phyloP scores from a whole-genome alignment of 1,284 basidiomycete genomes.

The Fomitiporia mediterranea region DNA sequence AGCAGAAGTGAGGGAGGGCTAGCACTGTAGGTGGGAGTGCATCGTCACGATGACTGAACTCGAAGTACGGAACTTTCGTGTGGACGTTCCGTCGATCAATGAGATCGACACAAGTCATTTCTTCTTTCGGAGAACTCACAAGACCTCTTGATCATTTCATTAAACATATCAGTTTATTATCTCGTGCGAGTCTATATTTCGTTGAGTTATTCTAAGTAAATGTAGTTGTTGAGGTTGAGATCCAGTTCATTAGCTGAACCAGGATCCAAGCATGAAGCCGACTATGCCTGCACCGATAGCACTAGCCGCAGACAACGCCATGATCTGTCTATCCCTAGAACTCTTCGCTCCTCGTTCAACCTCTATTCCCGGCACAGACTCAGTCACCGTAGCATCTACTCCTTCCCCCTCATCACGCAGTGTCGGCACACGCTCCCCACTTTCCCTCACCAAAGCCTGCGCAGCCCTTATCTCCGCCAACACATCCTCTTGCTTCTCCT shows the following conservation, averaged over 20 bases:
- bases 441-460: not conserved
- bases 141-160: too few species aligned
- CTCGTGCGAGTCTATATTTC: too few species aligned
- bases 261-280: constrained; percentile 22
- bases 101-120: too few species aligned
- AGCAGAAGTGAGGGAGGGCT: too few species aligned
- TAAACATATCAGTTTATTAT: too few species aligned
- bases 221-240: not conserved
- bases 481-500: constrained; percentile 47
- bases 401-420: not conserved
- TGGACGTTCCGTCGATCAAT: too few species aligned
- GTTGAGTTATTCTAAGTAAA: not conserved
- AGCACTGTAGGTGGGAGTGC: not conserved
- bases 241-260: not conserved
- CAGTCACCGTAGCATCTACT: not conserved
- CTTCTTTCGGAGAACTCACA: too few species aligned
- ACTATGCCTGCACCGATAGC: constrained; percentile 25
- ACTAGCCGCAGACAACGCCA: constrained; percentile 20
- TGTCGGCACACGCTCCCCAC: not conserved
- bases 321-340: constrained; percentile 16
- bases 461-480: constrained; percentile 21
- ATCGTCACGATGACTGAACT: constrained; percentile 19
- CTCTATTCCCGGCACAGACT: not conserved
- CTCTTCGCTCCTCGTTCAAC: constrained; percentile 4
- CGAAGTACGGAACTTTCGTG: too few species aligned